A percentile compares a stretch with the other conserved stretches of the same genome.
Conservation (phyloP, 2,329 filamentous ascomycete genomes). For the Colletotrichum tropicale region DNA sequence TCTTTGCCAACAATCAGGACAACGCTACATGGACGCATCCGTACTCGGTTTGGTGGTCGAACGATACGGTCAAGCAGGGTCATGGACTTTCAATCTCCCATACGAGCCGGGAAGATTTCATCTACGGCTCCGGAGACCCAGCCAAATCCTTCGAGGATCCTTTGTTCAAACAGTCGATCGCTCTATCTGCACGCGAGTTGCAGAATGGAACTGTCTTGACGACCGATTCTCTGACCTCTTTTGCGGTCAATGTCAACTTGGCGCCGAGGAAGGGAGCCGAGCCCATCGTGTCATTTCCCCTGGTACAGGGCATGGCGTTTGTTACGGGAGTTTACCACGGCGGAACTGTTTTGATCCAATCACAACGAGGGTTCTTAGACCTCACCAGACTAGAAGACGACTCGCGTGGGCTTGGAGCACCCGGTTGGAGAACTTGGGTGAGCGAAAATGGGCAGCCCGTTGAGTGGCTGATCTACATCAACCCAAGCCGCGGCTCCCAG, state of each 20-base stretch:
- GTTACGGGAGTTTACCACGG: conserved; percentile 73
- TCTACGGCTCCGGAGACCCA: conserved; percentile 68
- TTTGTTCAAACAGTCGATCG: conserved; percentile 65
- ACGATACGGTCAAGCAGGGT: conserved; percentile 48
- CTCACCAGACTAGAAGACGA: conserved; percentile 48
- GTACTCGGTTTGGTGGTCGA: conserved; percentile 66
- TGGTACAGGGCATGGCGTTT: conserved; percentile 82
- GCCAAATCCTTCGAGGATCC: conserved; percentile 47
- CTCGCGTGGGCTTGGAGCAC: neutral
- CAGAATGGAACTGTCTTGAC: conserved; percentile 55
- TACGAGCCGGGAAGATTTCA: conserved; percentile 63
- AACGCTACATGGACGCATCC: conserved; percentile 71
- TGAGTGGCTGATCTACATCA: conserved; percentile 39
- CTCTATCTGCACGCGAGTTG: conserved; percentile 76
- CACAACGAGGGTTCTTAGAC: conserved; percentile 68
- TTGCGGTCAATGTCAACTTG: conserved; percentile 67
- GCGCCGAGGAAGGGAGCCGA: conserved; percentile 39
- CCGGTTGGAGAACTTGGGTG: conserved; percentile 28
- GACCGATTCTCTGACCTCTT: conserved; percentile 50
- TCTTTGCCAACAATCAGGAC: conserved; percentile 71
- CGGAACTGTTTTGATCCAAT: conserved; percentile 63
- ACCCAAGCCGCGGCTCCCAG: conserved; percentile 56
- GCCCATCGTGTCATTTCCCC: conserved; percentile 69
- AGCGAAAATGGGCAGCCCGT: neutral
- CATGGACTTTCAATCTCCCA: conserved; percentile 73